Base-by-base conservation (phyloP, 805 yeast genomes). In the Maudiozyma saulgeensis region DNA sequence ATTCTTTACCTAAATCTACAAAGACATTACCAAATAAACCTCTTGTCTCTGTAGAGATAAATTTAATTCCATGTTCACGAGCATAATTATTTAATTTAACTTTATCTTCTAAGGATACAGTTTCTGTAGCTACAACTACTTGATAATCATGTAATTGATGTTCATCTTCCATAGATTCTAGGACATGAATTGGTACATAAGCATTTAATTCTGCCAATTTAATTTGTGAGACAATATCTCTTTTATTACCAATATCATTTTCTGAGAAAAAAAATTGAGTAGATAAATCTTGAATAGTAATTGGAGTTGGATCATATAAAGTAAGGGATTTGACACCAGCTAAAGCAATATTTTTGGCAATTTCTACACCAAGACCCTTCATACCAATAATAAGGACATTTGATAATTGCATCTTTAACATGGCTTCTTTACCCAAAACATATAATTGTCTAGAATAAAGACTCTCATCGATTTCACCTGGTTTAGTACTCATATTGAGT, bases 341-440 rank as follows among this genome's bases (percentile, higher is more conserved):
- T 38, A 93, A 75, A 0, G 96, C 95, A 49, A 93, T 88, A 68
- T 93, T 93, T 70, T 93, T 93, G 23, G 99, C 97, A 50, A 93
- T 88, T 70, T 93, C 99, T 41, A 87, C 78, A 61, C 99, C 99
- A 44, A 93, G 73, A 44, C 99, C 99, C 63, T 81, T 83, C 49
- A 91, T 72, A 3, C 99, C 99, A 54, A 90, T 79, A 44, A 93
- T 76, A 45, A 93, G 77, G n/a, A 93, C 96, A 59, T 86, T 88
- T 25, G 98, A 89, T 56, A 79, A 76, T 61, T 90, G 96, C 97
- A 93, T 87, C 68, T 88, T 87, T 59, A 90, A 74, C 99, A 93
- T 93, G 47, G 99, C 99, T 56, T 93, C 99, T 61, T 87, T 89
- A 53, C 99, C 99, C 56, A 93, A 71, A 47, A 93, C 99, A 61